Base-by-base conservation (phyloP, 148 eudicot species). In the Salicornia ramosissima region DNA sequence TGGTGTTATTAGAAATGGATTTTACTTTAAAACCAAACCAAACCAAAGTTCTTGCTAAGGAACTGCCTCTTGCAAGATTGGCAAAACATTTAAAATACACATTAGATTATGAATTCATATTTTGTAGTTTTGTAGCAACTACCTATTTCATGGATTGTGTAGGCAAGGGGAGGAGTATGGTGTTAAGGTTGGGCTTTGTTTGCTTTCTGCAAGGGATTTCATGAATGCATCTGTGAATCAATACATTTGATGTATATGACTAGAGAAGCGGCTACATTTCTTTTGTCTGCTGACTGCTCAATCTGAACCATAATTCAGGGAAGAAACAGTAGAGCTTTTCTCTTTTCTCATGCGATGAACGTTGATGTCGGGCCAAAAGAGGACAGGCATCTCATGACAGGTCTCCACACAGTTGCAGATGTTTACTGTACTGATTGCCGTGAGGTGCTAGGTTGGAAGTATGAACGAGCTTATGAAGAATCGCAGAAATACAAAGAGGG, bases 401-500 rank as follows among this genome's bases (percentile, higher is more conserved):
- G 96, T 59, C 88, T 90, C 49, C 91, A 90, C 76, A 88, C 87
- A 12, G 91, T 88, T 54, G 91, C 91, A n/a, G 96, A 90, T 82
- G 81, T 88, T 62, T 73, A 71, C 45, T 90, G 96, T 62, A 29
- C 68, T n/a, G 96, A 90, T 54, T 90, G 94, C 66, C 80, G 50
- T 18, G 85, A 88, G 71, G 86, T 88, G 22, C 72, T 90, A 54
- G 96, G 96, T 34, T 90, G 96, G 96, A 90, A 85, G 74, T 90
- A 90, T 46, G 86, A 78, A 67, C 77, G 90, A 67, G 94, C 94
- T 58, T 90, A 88, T 52, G 94, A 88, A 67, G 83, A 80, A 75
- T 56, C 91, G 7, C 94, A 90, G 65, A 88, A 90, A 80, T 90
- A 88, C 80, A 90, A 90, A 67, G 93, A 90, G 84, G 96, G 96